Conservation (phyloP, 2,329 filamentous ascomycete genomes). For the Albophoma yamanashiensis region DNA sequence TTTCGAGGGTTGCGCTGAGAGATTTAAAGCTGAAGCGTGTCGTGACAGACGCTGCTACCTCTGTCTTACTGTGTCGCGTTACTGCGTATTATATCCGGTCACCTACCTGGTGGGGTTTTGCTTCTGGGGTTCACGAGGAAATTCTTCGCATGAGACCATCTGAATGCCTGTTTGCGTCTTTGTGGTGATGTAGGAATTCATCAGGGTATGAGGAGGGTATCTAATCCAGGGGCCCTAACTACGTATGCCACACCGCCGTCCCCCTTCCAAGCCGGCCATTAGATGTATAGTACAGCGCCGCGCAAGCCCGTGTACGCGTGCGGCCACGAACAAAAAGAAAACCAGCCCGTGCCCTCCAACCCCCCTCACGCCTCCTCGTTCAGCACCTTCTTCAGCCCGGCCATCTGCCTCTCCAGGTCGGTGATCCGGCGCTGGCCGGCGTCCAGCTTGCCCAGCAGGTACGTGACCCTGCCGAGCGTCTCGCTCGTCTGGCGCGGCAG, state of each 20-base stretch:
- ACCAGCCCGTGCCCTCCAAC: not conserved
- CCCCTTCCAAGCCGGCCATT: not conserved
- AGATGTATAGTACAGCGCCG: not conserved
- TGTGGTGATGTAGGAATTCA: not conserved
- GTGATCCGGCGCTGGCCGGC: slow-evolving; percentile 66
- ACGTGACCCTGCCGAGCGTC: slow-evolving; percentile 54
- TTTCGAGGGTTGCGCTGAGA: not conserved
- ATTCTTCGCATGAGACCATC: not conserved
- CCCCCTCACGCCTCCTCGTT: slow-evolving; percentile 15
- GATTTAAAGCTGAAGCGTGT: not conserved
- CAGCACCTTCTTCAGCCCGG: slow-evolving; percentile 55
- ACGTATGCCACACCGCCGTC: not conserved
- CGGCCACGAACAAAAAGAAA: not conserved
- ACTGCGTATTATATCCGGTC: not conserved
- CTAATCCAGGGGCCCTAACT: not conserved
- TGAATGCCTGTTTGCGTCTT: not conserved
- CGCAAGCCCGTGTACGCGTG: not conserved
- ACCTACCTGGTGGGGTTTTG: not conserved
- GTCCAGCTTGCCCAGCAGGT: slow-evolving; percentile 63
- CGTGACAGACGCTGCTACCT: not conserved
- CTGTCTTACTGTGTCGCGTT: not conserved
- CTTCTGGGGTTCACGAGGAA: not conserved
- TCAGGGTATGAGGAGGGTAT: not conserved
- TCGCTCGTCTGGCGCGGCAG: slow-evolving; percentile 63
- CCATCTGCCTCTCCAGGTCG: slow-evolving; percentile 63